These are phyloP conservation scores for Hansenula sp. DNA, from an alignment of 1,139 yeast genomes.

Conservation along the genomic window DNA sequence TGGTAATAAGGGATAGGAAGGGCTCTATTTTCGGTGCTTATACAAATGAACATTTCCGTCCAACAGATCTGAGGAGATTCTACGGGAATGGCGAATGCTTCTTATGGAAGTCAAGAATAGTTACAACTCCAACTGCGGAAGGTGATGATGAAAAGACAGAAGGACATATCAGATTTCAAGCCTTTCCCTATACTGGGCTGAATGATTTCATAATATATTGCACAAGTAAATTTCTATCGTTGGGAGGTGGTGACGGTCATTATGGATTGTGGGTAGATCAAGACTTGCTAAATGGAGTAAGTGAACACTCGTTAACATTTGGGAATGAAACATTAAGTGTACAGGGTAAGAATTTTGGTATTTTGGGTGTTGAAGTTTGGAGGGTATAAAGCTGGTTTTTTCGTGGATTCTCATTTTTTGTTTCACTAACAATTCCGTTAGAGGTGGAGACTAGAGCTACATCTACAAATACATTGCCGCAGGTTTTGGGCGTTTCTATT, in stretches of 20 bases:
- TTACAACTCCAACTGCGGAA: conserved; percentile 4
- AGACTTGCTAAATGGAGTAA: conserved; percentile 69
- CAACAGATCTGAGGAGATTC: conserved; percentile 68
- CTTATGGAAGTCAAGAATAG: conserved; percentile 68
- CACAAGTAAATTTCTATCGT: conserved; percentile 69
- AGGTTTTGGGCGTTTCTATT: no score
- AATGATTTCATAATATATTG: conserved; percentile 87
- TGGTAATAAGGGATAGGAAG: conserved; percentile 61
- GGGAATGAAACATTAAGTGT: conserved; percentile 79
- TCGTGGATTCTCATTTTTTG: background rate
- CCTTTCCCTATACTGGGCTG: conserved; percentile 83
- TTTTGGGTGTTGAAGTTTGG: conserved; percentile 86
- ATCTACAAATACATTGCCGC: background rate
- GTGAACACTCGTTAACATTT: conserved; percentile 77
- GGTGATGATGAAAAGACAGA: conserved; percentile 18
- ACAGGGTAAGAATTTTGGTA: conserved; percentile 61
- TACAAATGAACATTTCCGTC: conserved; percentile 68
- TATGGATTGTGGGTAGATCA: conserved; percentile 90
- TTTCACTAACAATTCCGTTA: background rate
- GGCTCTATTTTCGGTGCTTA: conserved; percentile 80
- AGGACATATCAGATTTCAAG: conserved; percentile 54
- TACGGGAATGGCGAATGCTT: conserved; percentile 96
- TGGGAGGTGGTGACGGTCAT: conserved; percentile 93
- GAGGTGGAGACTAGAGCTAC: background rate
- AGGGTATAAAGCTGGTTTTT: conserved; percentile 49